These are phyloP conservation scores for Centaurea solstitialis DNA, from an alignment of 129 eudicot species.

Conservation along the genomic window DNA sequence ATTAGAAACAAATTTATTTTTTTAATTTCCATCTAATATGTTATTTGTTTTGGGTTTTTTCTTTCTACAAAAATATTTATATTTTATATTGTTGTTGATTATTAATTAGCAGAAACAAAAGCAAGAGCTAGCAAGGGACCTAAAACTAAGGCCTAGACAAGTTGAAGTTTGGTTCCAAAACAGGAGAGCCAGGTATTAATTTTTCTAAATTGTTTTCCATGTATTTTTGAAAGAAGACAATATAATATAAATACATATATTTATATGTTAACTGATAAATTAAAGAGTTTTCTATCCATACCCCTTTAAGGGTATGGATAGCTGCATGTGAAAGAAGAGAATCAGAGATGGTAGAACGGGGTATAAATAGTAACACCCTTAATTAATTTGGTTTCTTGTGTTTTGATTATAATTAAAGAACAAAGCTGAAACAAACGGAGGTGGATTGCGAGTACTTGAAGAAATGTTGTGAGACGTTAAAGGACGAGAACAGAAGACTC, in stretches of 20 bases:
- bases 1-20: no score
- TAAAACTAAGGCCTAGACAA: constrained; percentile 84
- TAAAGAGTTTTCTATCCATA: no score
- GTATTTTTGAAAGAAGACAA: not conserved
- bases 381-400: not conserved
- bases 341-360: no score
- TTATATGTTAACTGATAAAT: no score
- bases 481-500: constrained; percentile 77
- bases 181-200: constrained; percentile 78
- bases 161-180: constrained; percentile 98
- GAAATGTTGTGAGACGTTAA: constrained; percentile 72
- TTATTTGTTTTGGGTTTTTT: not conserved
- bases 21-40: not conserved
- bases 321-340: no score
- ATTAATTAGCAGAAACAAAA: constrained; percentile 69
- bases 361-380: no score
- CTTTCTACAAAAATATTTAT: not conserved
- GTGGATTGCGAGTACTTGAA: constrained; percentile 84
- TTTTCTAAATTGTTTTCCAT: not conserved
- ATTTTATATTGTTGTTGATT: no score
- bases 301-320: no score
- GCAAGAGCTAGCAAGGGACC: constrained; percentile 69
- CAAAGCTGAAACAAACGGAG: constrained; percentile 90
- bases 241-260: not conserved
- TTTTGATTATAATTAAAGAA: constrained; percentile 34